Conservation (phyloP, 2,329 filamentous ascomycete species). For the Pseudogymnoascus sp. region DNA sequence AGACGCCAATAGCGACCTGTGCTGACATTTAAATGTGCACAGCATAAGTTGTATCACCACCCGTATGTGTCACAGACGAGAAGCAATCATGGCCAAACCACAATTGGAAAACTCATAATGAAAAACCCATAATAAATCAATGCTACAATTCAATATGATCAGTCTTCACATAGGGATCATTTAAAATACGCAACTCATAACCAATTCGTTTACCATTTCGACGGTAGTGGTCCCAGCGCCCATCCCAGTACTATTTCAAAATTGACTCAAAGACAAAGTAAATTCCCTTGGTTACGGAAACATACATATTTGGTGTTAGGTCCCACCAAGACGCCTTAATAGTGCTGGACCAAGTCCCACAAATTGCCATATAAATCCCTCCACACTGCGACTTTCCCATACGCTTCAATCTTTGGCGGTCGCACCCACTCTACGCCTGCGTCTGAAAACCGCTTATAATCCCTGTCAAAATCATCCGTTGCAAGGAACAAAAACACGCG, state of each 20-base stretch:
- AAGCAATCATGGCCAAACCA: neutral
- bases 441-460: neutral
- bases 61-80: neutral
- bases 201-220: neutral
- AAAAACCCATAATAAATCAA: neutral
- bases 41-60: neutral
- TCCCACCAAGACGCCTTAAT: neutral
- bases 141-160: neutral
- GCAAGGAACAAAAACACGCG: constrained; percentile 13
- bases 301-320: too few relatives aligned
- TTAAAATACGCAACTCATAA: neutral
- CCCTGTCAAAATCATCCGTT: constrained; percentile 1
- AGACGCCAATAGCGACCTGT: neutral
- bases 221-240: neutral
- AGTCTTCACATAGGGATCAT: neutral
- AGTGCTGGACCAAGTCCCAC: constrained; percentile 1
- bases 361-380: constrained; percentile 6
- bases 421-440: constrained; percentile 2
- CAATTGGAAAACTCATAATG: neutral
- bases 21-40: neutral
- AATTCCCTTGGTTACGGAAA: too few relatives aligned
- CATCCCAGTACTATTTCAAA: neutral
- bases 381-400: neutral
- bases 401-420: neutral
- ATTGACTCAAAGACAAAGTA: too few relatives aligned